Base-by-base conservation (phyloP, 1,139 yeast genomes). In the Nakaseomyces delphensis region DNA sequence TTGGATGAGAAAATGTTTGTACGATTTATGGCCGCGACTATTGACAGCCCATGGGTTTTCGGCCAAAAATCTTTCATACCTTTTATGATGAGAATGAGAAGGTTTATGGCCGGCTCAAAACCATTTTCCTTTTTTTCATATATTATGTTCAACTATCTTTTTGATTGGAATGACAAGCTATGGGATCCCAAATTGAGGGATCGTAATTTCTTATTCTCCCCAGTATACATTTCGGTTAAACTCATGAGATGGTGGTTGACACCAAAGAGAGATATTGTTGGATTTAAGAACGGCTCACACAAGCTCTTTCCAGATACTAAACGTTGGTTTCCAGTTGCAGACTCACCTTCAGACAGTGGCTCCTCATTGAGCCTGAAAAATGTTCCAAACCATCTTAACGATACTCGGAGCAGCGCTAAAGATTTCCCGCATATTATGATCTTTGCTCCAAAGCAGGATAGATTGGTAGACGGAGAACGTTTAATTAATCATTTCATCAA, bases 161-260 rank as follows among this genome's bases (percentile, higher is more conserved):
- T 91, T 60, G 84, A 83, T 40, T 91, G 97, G 97, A 77, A 73
- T 54, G 94, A 85, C 51, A 61, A 62, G 4, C 69, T 83, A 38
- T 91, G 96, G 96, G 81, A 86, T 56, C 67, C 65, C 20, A 67
- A 71, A 27, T 66, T 85, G 27, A 70, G 91, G 56, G 75, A 76
- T 48, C 69, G 87, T 36, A 87, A 83, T 64, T 84, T 89, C 50
- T 64, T 86, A 4, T 87, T 84, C 60, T 83, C 93, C 13, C 95
- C 95, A 0, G 83, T 83, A 3, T 83, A 76, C 59, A 83, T 86
- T 8, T 81, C 94, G 25, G 71, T 87, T 2, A 77, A 79, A 51
- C 68, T 85, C 47, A 86, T 91, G 95, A 72, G 74, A 43, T 91
- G 96, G 96, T 91, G 97, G 96, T 67, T 80, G 9, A 71, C 61